Conservation (phyloP, 1,284 basidiomycete genomes). For the Porogramme epimiltina region DNA sequence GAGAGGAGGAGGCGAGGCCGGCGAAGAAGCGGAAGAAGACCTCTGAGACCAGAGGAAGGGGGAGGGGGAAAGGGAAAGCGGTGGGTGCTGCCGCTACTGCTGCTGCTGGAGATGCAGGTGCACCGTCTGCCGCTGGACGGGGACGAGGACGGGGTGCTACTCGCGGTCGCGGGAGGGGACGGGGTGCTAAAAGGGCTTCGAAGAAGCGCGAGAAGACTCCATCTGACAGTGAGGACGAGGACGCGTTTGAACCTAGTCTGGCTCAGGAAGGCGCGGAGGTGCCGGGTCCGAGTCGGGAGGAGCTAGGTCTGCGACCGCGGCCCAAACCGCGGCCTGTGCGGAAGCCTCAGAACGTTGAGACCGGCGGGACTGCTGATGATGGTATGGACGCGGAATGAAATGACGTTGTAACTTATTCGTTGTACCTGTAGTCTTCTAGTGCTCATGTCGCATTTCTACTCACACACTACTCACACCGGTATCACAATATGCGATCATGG, state of each 20-base stretch:
- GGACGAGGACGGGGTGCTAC: constrained; percentile 11
- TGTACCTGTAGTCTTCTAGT: too few species aligned
- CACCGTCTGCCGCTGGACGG: neutral
- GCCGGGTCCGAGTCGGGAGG: constrained; percentile 13
- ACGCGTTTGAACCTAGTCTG: constrained; percentile 21
- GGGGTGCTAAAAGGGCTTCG: constrained; percentile 24
- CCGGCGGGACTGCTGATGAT: too few species aligned
- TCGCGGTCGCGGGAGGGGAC: constrained; percentile 17
- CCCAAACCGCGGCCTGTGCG: constrained; percentile 19
- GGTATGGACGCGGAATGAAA: too few species aligned
- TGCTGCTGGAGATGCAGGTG: neutral
- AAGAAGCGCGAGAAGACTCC: constrained; percentile 22
- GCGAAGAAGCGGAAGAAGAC: constrained; percentile 35
- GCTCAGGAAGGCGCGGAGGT: neutral
- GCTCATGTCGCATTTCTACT: too few species aligned
- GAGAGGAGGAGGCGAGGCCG: constrained; percentile 16
- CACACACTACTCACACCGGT: too few species aligned
- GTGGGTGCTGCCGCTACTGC: neutral
- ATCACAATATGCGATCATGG: neutral
- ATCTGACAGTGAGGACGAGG: constrained; percentile 29
- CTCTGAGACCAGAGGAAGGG: constrained; percentile 25
- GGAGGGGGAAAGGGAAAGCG: constrained; percentile 17
- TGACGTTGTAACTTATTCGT: too few species aligned
- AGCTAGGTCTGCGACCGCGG: constrained; percentile 17
- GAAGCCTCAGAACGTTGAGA: neutral